These are phyloP conservation scores for Globisporangium orthogonon DNA, from an alignment of 352 stramenopile species.

Conservation along the genomic window DNA sequence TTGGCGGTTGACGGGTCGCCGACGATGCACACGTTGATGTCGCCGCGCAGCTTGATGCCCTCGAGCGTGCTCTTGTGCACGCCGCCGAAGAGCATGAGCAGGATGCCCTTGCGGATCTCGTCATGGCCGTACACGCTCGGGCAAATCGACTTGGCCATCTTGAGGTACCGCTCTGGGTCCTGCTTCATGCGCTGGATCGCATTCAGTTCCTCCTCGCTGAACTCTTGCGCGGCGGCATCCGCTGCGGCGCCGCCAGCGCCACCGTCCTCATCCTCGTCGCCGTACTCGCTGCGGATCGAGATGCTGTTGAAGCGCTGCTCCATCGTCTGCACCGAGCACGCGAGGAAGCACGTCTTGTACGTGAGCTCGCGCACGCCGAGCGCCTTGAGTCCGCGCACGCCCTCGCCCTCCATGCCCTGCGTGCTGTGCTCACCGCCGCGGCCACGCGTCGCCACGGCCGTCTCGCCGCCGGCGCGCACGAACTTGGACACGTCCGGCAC, in stretches of 20 bases:
- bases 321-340: constrained; percentile 91
- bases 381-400: constrained; percentile 92
- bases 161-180: constrained; percentile 85
- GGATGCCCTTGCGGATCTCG: constrained; percentile 91
- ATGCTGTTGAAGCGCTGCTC: constrained; percentile 85
- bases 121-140: constrained; percentile 97
- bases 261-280: constrained; percentile 35
- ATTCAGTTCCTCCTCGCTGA: constrained; percentile 90
- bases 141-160: constrained; percentile 95
- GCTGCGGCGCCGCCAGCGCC: constrained; percentile 16
- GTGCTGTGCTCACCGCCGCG: constrained; percentile 59
- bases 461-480: constrained; percentile 55
- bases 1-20: constrained; percentile 97
- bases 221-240: constrained; percentile 53
- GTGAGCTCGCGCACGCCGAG: constrained; percentile 96
- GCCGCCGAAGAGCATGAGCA: constrained; percentile 97
- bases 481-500: constrained; percentile 95
- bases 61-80: constrained; percentile 97
- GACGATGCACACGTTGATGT: constrained; percentile 99
- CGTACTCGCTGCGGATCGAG: constrained; percentile 74
- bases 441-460: constrained; percentile 42
- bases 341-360: constrained; percentile 97
- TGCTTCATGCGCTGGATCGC: constrained; percentile 91
- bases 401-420: constrained; percentile 81
- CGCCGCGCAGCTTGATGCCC: constrained; percentile 96